Conservation (phyloP, 768 basidiomycete species). For the Agaricus sinodeliciosus region DNA sequence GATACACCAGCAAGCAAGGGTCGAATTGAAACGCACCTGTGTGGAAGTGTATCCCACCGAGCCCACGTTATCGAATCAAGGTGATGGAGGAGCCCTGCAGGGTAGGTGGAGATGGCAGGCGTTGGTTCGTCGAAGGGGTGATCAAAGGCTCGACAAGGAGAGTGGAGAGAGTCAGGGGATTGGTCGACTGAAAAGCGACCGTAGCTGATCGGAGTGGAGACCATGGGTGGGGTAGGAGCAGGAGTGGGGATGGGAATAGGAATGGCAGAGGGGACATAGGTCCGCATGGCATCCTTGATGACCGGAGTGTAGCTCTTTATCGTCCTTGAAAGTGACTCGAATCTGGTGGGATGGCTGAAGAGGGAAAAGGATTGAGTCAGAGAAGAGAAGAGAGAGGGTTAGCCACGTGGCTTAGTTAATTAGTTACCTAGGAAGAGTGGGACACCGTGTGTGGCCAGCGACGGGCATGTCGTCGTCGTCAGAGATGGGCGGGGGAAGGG, state of each 20-base stretch:
- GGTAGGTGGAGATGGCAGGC: no score
- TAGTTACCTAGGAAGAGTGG: conserved; percentile 19
- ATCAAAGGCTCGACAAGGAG: no score
- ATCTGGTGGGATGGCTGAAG: conserved; percentile 1
- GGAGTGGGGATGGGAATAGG: conserved; percentile 26
- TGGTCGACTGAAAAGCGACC: conserved; percentile 7
- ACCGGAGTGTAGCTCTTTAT: not conserved
- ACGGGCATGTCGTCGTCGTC: not conserved
- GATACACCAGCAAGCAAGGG: not conserved
- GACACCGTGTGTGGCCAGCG: conserved; percentile 14
- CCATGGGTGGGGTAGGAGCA: conserved; percentile 39
- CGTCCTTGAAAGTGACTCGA: conserved; percentile 6
- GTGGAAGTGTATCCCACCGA: conserved; percentile 1
- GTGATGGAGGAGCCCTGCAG: not conserved
- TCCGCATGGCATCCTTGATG: conserved; percentile 25
- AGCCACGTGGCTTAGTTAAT: conserved; percentile 8
- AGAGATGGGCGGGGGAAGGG: conserved; percentile 14
- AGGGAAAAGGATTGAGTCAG: not conserved
- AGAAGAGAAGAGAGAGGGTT: conserved; percentile 9
- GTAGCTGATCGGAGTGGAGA: conserved; percentile 23
- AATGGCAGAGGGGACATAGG: conserved; percentile 47
- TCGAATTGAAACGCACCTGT: not conserved
- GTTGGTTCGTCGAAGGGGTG: no score
- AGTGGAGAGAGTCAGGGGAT: no score
- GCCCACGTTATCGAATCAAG: conserved; percentile 3